Conservation (phyloP, 2,329 filamentous ascomycete species). For the Calonectria pseudoturangicola region DNA sequence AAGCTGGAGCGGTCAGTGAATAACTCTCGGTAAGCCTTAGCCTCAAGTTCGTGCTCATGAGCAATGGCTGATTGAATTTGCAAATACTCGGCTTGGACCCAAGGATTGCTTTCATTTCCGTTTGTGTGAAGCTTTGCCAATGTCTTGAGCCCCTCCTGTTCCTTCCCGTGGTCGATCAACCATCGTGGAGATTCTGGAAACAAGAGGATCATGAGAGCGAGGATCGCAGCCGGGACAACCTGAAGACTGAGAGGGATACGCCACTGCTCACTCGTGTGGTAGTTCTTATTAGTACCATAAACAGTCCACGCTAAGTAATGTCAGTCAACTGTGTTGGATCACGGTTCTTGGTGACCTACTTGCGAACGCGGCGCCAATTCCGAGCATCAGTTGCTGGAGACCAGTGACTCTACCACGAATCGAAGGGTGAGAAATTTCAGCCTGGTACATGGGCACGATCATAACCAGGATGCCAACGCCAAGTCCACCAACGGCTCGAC, state of each 20-base stretch:
- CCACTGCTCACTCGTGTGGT: conserved; percentile 40
- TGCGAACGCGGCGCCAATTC: conserved; percentile 80
- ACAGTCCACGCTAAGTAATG: conserved; percentile 77
- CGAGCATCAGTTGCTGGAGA: conserved; percentile 87
- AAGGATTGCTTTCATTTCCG: conserved; percentile 78
- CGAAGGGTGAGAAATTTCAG: conserved; percentile 83
- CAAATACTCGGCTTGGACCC: conserved; percentile 82
- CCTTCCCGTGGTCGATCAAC: conserved; percentile 79
- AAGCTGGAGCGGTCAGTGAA: conserved; percentile 77
- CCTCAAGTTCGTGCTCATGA: conserved; percentile 80
- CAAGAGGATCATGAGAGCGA: conserved; percentile 46
- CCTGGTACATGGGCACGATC: conserved; percentile 79
- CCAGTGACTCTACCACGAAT: conserved; percentile 84
- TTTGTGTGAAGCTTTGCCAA: conserved; percentile 81
- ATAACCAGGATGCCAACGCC: conserved; percentile 58
- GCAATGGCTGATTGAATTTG: conserved; percentile 81
- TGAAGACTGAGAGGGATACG: conserved; percentile 48
- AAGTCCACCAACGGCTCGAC: conserved; percentile 80
- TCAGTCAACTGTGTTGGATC: not conserved
- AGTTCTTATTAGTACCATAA: conserved; percentile 68
- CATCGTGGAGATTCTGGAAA: conserved; percentile 53
- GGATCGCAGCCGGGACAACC: conserved; percentile 41
- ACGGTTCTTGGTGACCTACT: not conserved
- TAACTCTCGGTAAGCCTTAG: conserved; percentile 81
- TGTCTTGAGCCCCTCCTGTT: conserved; percentile 78